Percentiles rank a stretch among this genome's conserved stretches.
Conservation (phyloP, 495 filamentous ascomycete species). For the Barbatosphaeria neglecta region DNA sequence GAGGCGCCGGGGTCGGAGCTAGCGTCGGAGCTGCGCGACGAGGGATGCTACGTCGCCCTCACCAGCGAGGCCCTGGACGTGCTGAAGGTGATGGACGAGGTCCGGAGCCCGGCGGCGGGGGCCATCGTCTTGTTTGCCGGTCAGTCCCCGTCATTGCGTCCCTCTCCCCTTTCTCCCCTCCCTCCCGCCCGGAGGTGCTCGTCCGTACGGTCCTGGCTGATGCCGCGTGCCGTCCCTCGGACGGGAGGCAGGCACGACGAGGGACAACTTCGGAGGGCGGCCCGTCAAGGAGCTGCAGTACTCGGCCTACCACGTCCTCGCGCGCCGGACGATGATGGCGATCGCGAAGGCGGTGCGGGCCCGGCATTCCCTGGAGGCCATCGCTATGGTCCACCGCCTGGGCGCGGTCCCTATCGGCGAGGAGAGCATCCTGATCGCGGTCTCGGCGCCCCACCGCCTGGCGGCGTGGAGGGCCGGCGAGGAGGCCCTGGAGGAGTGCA, state of each 20-base stretch:
- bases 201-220: too few species aligned
- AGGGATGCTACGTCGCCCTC: conserved; percentile 44
- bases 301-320: conserved; percentile 65
- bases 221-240: too few species aligned
- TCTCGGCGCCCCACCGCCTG: conserved; percentile 74
- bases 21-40: conserved; percentile 21
- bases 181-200: background rate
- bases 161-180: conserved; percentile 3
- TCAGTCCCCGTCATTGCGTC: conserved; percentile 20
- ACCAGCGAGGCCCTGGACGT: conserved; percentile 55
- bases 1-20: too few species aligned
- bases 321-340: conserved; percentile 58
- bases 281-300: conserved; percentile 71
- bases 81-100: conserved; percentile 46
- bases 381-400: conserved; percentile 78
- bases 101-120: conserved; percentile 70
- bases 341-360: conserved; percentile 51
- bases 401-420: conserved; percentile 78
- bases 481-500: conserved; percentile 79
- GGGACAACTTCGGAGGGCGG: conserved; percentile 66
- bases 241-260: conserved; percentile 82
- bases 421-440: conserved; percentile 85
- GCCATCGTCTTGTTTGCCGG: conserved; percentile 83
- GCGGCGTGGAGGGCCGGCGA: conserved; percentile 84
- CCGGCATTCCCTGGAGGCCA: conserved; percentile 52